Evolutionary conservation across 1,284 basidiomycete species (phyloP).

Genomic region (Sporisorium scitamineum): DNA sequence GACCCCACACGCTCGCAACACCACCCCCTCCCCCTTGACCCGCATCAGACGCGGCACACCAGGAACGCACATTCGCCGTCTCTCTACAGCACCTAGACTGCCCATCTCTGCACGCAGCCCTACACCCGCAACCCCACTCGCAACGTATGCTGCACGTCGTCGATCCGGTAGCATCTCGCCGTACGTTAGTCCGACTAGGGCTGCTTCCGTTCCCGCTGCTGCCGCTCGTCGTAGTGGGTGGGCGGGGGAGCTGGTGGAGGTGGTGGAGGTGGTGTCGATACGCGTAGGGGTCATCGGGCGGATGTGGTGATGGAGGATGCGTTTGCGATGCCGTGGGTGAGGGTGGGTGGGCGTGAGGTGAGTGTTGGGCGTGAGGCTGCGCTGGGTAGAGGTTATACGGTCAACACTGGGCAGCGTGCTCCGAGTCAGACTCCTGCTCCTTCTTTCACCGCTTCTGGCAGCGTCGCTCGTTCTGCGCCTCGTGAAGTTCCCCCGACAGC

Average conservation of each 20-base stretch:
- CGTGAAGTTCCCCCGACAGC: no score
- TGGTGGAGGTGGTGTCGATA: not conserved
- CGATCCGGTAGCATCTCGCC: not conserved
- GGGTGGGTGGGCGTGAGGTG: no score
- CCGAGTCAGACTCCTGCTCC: no score
- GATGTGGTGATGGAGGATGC: not conserved
- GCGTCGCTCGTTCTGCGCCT: no score
- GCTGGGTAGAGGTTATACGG: no score
- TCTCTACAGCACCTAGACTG: not conserved
- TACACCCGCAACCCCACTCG: not conserved
- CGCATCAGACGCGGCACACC: no score
- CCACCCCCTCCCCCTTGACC: not conserved
- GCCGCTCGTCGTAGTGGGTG: not conserved
- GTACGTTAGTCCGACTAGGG: not conserved
- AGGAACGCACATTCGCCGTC: not conserved
- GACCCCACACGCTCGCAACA: no score
- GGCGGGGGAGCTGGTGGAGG: not conserved
- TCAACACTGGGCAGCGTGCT: no score
- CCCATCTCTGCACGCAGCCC: constrained; percentile 6
- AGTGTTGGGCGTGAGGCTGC: no score
- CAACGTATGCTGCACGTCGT: not conserved
- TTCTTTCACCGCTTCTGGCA: no score
- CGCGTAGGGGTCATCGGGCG: not conserved
- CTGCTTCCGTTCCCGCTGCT: not conserved
- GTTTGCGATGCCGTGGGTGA: no score